Base-by-base conservation (phyloP, 129 eudicot species). In the Helianthus tuberosus region DNA sequence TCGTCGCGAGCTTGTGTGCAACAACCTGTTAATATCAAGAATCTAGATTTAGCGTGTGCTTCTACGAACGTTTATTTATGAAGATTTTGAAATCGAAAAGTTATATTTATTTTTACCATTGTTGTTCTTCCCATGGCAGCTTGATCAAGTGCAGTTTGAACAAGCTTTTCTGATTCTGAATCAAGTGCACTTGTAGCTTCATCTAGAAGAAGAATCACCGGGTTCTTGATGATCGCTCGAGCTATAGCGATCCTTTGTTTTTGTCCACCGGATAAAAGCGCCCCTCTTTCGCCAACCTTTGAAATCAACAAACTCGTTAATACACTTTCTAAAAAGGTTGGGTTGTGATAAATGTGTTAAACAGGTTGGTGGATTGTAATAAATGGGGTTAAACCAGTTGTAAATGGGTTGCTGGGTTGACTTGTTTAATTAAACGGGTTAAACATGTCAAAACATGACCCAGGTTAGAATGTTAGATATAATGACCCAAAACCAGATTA, bases 141-240 rank as follows among this genome's bases (percentile, higher is more conserved):
- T 82, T 94, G 96, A 79, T 94, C 98, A 39, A 94, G 91, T 51
- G 98, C 98, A 48, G 69, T 81, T 74, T 94, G 98, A 38, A 94
- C 98, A 75, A 90, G 89, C 66, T 71, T 85, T 71, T 94, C 97
- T 11, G 98, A 94, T 78, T 94, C 97, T 1, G 96, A 86, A 65
- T 90, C 97, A 13, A 94, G 97, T 66, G 98, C 98, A 78, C 98
- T 94, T 36, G 98, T 94, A 20, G 98, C 98, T 90, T 94, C 98
- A 53, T 94, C 98, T 2, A 94, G 97, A 11, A 94, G 87, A 77
- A 94, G 91, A 69, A 94, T 88, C 66, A 90, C 88, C 10, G 98
- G 97, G 79, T 94, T 93, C 69, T 87, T 90, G 16, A 94, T 84
- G 20, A 88, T 81, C 67, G 98, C 98, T 76, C 97, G 79, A 38